These are phyloP conservation scores for Ballota nigra DNA, from an alignment of 257 asterid genomes.

Conservation along the genomic window DNA sequence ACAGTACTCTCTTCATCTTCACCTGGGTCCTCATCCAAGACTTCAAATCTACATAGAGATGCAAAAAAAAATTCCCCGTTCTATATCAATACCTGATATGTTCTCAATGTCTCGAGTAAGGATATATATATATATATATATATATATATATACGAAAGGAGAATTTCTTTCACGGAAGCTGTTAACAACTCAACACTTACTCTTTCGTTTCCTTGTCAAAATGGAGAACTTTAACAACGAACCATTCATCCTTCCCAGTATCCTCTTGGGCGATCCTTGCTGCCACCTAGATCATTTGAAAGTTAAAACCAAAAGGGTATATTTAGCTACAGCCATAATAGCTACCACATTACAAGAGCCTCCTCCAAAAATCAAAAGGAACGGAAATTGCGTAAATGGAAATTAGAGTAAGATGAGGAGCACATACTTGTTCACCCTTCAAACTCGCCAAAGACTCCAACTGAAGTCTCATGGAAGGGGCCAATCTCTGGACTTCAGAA, in stretches of 20 bases:
- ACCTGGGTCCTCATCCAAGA: conserved; percentile 95
- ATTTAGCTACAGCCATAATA: conserved; percentile 1
- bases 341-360: neutral
- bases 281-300: conserved; percentile 62
- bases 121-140: too few relatives aligned
- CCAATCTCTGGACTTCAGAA: conserved; percentile 59
- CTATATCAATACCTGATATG: neutral
- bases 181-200: conserved; percentile 42
- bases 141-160: neutral
- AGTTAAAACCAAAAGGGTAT: neutral
- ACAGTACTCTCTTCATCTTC: conserved; percentile 96
- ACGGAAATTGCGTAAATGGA: conserved; percentile 12
- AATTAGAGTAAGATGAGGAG: conserved; percentile 13
- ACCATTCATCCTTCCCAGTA: conserved; percentile 92
- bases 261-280: conserved; percentile 90
- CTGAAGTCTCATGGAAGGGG: conserved; percentile 65
- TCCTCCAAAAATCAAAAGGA: neutral
- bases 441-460: conserved; percentile 77
- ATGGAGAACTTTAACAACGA: conserved; percentile 91
- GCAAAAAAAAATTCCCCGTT: neutral
- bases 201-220: conserved; percentile 88
- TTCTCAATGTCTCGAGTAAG: neutral
- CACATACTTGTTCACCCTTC: conserved; percentile 93
- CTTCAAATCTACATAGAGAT: conserved; percentile 66
- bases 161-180: neutral